Base-by-base conservation (phyloP, 306 rosid genomes). In the Pachyrhizus erosus region DNA sequence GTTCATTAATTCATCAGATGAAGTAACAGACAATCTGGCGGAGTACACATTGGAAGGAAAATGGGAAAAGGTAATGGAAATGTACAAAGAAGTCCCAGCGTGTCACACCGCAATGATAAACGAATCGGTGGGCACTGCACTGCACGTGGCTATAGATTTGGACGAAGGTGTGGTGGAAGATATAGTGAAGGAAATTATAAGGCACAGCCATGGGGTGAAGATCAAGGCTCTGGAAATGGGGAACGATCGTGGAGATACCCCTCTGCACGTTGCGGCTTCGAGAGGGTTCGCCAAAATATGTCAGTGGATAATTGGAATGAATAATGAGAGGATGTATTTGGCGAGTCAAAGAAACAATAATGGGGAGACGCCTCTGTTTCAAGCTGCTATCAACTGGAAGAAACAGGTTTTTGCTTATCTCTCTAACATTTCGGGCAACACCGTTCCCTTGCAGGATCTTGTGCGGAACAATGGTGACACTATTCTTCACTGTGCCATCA, bases 181-280 rank as follows among this genome's bases (percentile, higher is more conserved):
- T 14, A 84, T 84, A 1, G 10, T 80, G 3, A 2, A 80, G 0
- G 81, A 51, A 13, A 75, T 80, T 13, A 23, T 84, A 2, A 20
- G 0, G 10, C 0, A 3, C 26, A 1, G 8, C 4, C 4, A 17
- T 6, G 7, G 43, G 1, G 29, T 3, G 3, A 58, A 6, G 33
- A 11, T 23, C 1, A 0, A 34, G 45, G 81, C 68, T 2, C 27
- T 84, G 7, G 21, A 46, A 10, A 12, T 5, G 66, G 1, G 0
- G 37, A 74, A 79, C 18, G 49, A 80, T 5, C 31, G 46, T 0
- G 84, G 84, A 0, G 84, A 84, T 2, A 84, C 81, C 0, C 74
- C 87, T 0, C 15, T 84, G 9, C 87, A 84, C 54, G 26, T 84
- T 8, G 87, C 87, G 1, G 87, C 87, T 0, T 42, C 87, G 0